Evolutionary conservation across 1,284 basidiomycete species (phyloP).

Genomic region (Irpex lacteus): DNA sequence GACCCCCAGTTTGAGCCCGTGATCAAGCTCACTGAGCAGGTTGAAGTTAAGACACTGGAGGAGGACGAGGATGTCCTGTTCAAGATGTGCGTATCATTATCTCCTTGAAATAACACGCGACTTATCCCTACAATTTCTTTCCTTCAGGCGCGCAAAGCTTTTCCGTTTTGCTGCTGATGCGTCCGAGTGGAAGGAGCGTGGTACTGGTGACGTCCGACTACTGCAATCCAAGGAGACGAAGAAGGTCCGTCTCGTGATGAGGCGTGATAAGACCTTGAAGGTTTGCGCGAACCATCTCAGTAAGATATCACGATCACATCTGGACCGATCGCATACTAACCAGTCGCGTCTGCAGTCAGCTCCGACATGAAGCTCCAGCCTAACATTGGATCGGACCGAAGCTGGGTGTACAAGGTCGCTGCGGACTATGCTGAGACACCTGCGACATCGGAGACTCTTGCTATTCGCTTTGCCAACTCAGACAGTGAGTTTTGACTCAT

Average conservation of each 20-base stretch:
- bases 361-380: slow-evolving; percentile 94
- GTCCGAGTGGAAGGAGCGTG: slow-evolving; percentile 96
- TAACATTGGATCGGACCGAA: slow-evolving; percentile 98
- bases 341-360: slow-evolving; percentile 57
- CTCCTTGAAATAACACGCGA: slow-evolving; percentile 23
- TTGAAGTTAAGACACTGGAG: slow-evolving; percentile 94
- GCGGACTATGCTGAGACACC: slow-evolving; percentile 94
- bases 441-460: slow-evolving; percentile 90
- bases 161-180: slow-evolving; percentile 88
- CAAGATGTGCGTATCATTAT: slow-evolving; percentile 80
- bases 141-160: slow-evolving; percentile 90
- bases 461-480: slow-evolving; percentile 96
- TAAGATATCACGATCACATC: slow-evolving; percentile 44
- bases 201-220: slow-evolving; percentile 89
- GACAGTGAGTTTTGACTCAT: slow-evolving; percentile 69
- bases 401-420: slow-evolving; percentile 98
- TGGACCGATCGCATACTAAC: slow-evolving; percentile 1
- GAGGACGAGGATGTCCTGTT: slow-evolving; percentile 93
- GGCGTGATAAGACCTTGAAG: slow-evolving; percentile 99
- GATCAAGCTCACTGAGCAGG: slow-evolving; percentile 94
- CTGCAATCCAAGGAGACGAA: slow-evolving; percentile 86
- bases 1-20: slow-evolving; percentile 97
- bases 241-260: slow-evolving; percentile 97
- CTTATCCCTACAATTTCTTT: slow-evolving; percentile 10
- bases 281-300: slow-evolving; percentile 98